Percentiles rank a stretch among this genome's conserved stretches.
Evolutionary conservation across 2,329 filamentous ascomycete genomes (phyloP).

Genomic region (Exophiala sp.): DNA sequence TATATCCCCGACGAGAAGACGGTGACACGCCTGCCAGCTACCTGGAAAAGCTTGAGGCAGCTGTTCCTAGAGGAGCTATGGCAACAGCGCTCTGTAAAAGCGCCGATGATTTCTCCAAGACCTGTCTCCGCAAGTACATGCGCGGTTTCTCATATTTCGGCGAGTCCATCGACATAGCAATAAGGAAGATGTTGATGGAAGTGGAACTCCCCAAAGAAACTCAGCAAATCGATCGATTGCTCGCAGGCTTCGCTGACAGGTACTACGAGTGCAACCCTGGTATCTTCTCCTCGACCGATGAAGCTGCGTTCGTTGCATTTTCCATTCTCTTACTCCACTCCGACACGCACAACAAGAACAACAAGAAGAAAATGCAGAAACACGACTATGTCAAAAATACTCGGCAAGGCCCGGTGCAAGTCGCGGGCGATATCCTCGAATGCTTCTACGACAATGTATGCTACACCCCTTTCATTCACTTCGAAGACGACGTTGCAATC

Average conservation of each 20-base stretch:
- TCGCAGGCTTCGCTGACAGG: constrained; percentile 90
- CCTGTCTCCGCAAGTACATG: constrained; percentile 90
- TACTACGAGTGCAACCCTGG: constrained; percentile 98
- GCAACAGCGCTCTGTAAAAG: constrained; percentile 80
- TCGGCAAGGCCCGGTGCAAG: constrained; percentile 77
- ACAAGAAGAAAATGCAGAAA: constrained; percentile 98
- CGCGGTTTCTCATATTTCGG: constrained; percentile 90
- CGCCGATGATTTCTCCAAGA: constrained; percentile 73
- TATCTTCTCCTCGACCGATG: constrained; percentile 66
- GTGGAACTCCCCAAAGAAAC: constrained; percentile 95
- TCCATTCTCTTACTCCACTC: constrained; percentile 94
- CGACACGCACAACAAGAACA: constrained; percentile 99
- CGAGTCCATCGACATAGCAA: constrained; percentile 95
- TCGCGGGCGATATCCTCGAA: constrained; percentile 71
- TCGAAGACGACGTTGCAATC: constrained; percentile 82
- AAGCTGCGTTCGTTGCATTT: constrained; percentile 98
- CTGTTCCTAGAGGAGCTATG: constrained; percentile 72
- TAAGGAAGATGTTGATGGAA: constrained; percentile 92
- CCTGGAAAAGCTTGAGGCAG: constrained; percentile 72
- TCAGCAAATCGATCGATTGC: constrained; percentile 90
- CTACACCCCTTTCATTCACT: constrained; percentile 96
- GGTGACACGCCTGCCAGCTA: constrained; percentile 89
- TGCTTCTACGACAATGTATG: constrained; percentile 99
- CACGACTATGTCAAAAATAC: constrained; percentile 93
- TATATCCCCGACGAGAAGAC: constrained; percentile 72